Evolutionary conservation across 2,329 filamentous ascomycete genomes (phyloP).

Genomic region (Penicillium crustosum): DNA sequence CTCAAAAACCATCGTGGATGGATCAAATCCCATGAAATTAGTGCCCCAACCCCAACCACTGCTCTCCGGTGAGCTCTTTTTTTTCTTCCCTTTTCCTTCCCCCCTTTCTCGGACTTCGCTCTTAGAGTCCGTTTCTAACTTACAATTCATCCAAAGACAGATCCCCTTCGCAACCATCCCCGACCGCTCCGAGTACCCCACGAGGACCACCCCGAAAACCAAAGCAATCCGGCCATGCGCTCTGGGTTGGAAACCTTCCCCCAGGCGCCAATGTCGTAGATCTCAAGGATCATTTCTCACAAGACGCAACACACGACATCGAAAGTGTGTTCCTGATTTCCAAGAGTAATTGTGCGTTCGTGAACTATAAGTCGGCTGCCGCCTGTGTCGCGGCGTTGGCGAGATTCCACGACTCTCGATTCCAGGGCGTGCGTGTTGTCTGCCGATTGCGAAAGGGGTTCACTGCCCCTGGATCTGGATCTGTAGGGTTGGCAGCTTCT

Average conservation of each 20-base stretch:
- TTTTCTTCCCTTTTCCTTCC: not conserved
- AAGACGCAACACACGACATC: conserved; percentile 69
- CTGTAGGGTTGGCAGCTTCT: conserved; percentile 53
- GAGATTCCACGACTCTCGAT: conserved; percentile 86
- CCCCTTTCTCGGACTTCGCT: not conserved
- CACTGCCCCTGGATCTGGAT: conserved; percentile 36
- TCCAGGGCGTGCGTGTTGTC: conserved; percentile 80
- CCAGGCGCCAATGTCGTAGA: conserved; percentile 77
- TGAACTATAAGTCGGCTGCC: conserved; percentile 83
- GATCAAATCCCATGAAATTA: conserved; percentile 34
- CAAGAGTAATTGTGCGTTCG: conserved; percentile 96
- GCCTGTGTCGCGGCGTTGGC: conserved; percentile 75
- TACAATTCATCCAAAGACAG: conserved; percentile 13
- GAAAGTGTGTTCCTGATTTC: conserved; percentile 92
- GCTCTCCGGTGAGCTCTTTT: conserved; percentile 24
- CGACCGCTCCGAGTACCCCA: conserved; percentile 41
- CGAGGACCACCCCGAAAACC: conserved; percentile 67
- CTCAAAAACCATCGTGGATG: conserved; percentile 40
- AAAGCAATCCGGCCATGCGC: conserved; percentile 74
- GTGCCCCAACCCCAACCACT: conserved; percentile 11
- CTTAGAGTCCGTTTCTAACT: not conserved
- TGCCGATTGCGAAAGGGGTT: conserved; percentile 70
- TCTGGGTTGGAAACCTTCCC: conserved; percentile 95
- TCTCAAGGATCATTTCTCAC: conserved; percentile 88
- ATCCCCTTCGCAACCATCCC: conserved; percentile 10